A percentile compares a stretch with the other conserved stretches of the same genome.
phyloP scores from a whole-genome alignment of 2,329 filamentous ascomycete genomes.

The Ceratocystis variospora region DNA sequence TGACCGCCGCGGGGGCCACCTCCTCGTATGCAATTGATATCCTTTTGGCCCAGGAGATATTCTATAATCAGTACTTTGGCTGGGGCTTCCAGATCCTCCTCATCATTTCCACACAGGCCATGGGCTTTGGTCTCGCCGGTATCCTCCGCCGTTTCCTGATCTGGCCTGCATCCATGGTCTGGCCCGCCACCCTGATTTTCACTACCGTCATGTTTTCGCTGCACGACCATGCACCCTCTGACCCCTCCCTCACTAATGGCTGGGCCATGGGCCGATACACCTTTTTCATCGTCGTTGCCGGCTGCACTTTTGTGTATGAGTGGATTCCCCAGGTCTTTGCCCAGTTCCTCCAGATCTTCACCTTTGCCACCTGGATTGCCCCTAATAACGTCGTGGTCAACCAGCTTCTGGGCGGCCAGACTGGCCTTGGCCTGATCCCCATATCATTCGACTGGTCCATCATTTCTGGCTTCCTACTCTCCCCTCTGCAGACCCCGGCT shows the following conservation, averaged over 20 bases:
- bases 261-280: conserved; percentile 52
- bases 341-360: conserved; percentile 41
- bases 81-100: conserved; percentile 42
- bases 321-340: conserved; percentile 40
- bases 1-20: conserved; percentile 29
- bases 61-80: conserved; percentile 43
- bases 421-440: conserved; percentile 45
- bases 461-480: conserved; percentile 36
- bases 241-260: conserved; percentile 40
- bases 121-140: conserved; percentile 45
- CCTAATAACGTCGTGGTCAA: conserved; percentile 47
- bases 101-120: conserved; percentile 40
- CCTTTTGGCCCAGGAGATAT: conserved; percentile 37
- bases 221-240: conserved; percentile 33
- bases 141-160: conserved; percentile 40
- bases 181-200: conserved; percentile 42
- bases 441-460: conserved; percentile 44
- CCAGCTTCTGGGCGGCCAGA: conserved; percentile 47
- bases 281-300: conserved; percentile 46
- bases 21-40: conserved; percentile 31
- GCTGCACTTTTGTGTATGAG: conserved; percentile 39
- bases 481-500: conserved; percentile 38
- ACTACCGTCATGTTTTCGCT: conserved; percentile 38
- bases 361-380: conserved; percentile 48
- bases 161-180: conserved; percentile 44